Evolutionary conservation across 805 yeast genomes (phyloP), one percentile per base, ranked within the genome.

Genomic region (Wickerhamiella qilinensis): DNA sequence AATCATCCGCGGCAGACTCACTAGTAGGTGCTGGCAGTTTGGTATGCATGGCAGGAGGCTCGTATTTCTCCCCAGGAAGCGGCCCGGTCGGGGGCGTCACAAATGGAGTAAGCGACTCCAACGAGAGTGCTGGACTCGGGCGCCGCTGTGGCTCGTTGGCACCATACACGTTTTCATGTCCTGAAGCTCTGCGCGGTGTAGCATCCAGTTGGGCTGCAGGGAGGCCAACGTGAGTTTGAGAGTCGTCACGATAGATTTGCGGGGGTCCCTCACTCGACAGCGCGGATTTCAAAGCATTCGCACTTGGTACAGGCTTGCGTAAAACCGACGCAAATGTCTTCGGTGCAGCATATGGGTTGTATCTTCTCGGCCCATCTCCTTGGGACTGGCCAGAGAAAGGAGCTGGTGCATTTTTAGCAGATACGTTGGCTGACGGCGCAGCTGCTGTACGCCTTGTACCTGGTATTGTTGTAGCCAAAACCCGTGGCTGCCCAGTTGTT

Each of bases 231-330:
- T 22, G 25, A 11, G 25, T 11, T 11, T 22, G 25, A 6, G 25
- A 22, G 25, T 6, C 9, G 9, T 22, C 25, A 11, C 25, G 25
- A 11, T 22, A 22, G 25, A 22, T 22, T 11, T 22, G 9, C 6
- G 11, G 11, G 11, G 25, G 25, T 11, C 11, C 9, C 25, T 11
- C 25, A 11, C 25, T 3, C 6, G n/a, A n/a, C n/a, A n/a, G n/a
- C n/a, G 25, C 25, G 6, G 25, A 11, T 22, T 22, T 22, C 11
- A 7, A 11, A 7, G 25, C 25, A 11, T 32, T 34, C n/a, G 42
- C 39, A 12, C 42, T 27, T 12, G 47, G 46, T 12, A 45, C 48
- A 1, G 50, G 44, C 37, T 45, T 45, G 27, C 48, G 40, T 12
- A 16, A 28, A 7, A 38, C 37, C 16, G 11, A 15, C 3, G 30